Evolutionary conservation across 495 filamentous ascomycete species (phyloP).

Genomic region (Talaromyces stipitatus): DNA sequence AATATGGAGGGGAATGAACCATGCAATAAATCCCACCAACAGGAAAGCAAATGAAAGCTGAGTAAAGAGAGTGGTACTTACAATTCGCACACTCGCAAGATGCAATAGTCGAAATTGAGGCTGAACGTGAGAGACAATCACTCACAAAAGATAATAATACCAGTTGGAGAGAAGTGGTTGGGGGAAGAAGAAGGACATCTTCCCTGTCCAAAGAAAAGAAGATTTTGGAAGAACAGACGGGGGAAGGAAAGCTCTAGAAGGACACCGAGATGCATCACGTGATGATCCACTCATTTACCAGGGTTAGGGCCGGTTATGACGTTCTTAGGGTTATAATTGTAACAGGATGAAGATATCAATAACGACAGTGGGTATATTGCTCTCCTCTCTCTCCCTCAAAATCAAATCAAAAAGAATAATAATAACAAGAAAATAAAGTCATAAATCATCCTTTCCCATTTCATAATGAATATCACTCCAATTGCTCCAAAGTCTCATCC

Average conservation of each 20-base stretch:
- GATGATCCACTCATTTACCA: background rate
- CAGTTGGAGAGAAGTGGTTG: background rate
- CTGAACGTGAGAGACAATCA: background rate
- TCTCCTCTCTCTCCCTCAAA: background rate
- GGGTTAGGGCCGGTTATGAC: background rate
- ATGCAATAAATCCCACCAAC: background rate
- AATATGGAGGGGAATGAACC: background rate
- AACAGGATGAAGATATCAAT: background rate
- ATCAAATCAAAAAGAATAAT: constrained; percentile 10
- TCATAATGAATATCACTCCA: constrained; percentile 17
- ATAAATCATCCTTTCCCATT: constrained; percentile 13
- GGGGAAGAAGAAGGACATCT: background rate
- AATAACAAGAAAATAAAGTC: constrained; percentile 10
- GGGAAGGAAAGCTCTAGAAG: constrained; percentile 43
- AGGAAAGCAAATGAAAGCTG: too few relatives aligned
- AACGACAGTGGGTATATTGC: constrained; percentile 7
- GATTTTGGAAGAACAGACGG: constrained; percentile 5
- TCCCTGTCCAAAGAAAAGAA: constrained; percentile 1
- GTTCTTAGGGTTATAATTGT: too few relatives aligned
- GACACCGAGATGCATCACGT: background rate
- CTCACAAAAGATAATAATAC: background rate
- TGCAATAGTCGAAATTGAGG: background rate
- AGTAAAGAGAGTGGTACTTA: too few relatives aligned
- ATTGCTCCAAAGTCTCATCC: constrained; percentile 51
- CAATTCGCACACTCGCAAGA: background rate